Evolutionary conservation across 495 filamentous ascomycete genomes (phyloP).

Genomic region (Tuber aestivum): DNA sequence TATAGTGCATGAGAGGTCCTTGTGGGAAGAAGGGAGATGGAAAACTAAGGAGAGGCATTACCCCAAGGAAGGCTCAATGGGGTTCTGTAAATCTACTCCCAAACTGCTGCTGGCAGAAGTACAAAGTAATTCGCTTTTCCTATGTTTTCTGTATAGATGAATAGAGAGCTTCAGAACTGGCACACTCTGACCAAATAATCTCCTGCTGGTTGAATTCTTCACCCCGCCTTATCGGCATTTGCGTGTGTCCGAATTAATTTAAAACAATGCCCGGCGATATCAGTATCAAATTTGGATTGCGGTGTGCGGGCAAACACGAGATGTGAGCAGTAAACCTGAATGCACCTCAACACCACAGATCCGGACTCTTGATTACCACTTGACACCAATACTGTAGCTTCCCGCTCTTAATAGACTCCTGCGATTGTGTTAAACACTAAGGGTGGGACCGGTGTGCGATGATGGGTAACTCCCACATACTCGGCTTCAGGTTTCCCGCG

Average conservation of each 20-base stretch:
- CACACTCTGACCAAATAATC: background rate
- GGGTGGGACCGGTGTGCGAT: background rate
- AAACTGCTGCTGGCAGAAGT: background rate
- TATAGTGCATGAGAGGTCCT: background rate
- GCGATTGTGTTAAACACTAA: background rate
- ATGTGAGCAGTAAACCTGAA: background rate
- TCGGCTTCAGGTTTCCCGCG: background rate
- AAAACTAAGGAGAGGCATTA: background rate
- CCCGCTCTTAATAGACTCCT: background rate
- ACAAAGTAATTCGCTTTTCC: conserved; percentile 3
- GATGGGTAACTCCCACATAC: background rate
- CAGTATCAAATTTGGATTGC: background rate
- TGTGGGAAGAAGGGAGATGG: background rate
- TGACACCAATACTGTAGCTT: background rate
- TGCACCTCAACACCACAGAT: background rate
- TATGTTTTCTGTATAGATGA: conserved; percentile 1
- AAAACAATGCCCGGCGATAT: background rate
- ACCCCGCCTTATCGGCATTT: background rate
- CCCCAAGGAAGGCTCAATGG: background rate
- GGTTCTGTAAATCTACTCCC: background rate
- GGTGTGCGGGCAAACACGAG: background rate
- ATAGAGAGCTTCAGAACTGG: conserved; percentile 2
- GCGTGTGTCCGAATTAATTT: background rate
- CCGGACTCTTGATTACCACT: background rate
- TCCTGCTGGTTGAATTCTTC: background rate